Conservation (phyloP, 257 asterid species). For the Buddleja alternifolia region DNA sequence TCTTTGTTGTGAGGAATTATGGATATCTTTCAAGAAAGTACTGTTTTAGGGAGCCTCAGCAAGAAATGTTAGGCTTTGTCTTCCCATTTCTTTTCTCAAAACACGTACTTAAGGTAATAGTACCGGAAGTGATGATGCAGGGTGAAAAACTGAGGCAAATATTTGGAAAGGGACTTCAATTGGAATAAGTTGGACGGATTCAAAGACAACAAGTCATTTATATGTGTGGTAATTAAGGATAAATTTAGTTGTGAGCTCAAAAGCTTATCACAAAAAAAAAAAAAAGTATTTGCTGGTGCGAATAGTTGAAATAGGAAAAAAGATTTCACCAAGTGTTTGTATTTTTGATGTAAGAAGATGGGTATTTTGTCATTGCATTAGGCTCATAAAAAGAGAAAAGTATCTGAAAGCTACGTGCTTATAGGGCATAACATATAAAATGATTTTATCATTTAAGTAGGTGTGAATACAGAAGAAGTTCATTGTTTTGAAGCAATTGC, state of each 20-base stretch:
- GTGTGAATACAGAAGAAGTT: background rate
- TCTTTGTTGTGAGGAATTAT: background rate
- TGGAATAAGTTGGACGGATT: background rate
- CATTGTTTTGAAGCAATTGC: conserved; percentile 6
- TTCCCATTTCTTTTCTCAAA: background rate
- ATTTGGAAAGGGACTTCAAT: background rate
- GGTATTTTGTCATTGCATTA: too few species aligned
- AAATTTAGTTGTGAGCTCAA: background rate
- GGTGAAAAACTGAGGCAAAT: background rate
- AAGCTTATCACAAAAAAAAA: conserved; percentile 1
- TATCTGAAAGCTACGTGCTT: background rate
- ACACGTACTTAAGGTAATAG: background rate
- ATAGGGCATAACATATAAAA: background rate
- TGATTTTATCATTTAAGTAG: background rate
- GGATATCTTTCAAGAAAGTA: background rate
- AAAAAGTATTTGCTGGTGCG: background rate
- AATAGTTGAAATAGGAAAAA: conserved; percentile 7
- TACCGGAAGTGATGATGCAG: conserved; percentile 5
- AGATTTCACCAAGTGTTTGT: background rate
- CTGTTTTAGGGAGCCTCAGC: background rate
- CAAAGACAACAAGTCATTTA: background rate
- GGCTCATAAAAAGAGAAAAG: too few species aligned
- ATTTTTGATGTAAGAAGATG: too few species aligned
- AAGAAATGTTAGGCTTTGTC: background rate
- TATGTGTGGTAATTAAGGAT: background rate